A percentile compares a stretch with the other conserved stretches of the same genome.
phyloP scores from a whole-genome alignment of 371 early-diverging fungal species.

The Fennellomyces sp. region DNA sequence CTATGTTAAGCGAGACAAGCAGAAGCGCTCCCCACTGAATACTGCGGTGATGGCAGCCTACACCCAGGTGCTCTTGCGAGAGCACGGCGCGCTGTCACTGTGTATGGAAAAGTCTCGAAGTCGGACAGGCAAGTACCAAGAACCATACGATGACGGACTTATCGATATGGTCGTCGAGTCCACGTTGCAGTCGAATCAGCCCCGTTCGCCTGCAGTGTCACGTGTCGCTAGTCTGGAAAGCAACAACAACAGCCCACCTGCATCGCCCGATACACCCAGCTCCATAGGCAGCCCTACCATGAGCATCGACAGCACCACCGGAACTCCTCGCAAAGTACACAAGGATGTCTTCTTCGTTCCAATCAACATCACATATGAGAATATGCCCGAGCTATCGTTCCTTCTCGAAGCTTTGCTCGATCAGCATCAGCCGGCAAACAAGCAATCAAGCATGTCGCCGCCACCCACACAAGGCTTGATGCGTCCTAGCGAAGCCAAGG shows the following conservation, averaged over 20 bases:
- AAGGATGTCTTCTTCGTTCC: conserved; percentile 49
- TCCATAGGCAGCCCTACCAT: conserved; percentile 29
- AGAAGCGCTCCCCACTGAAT: conserved; percentile 44
- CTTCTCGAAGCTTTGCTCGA: conserved; percentile 48
- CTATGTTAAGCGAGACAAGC: conserved; percentile 44
- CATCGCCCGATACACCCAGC: conserved; percentile 34
- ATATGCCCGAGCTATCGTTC: conserved; percentile 43
- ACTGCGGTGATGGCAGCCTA: conserved; percentile 53
- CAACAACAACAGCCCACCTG: conserved; percentile 30
- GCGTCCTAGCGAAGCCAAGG: conserved; percentile 50
- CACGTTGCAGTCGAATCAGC: conserved; percentile 47
- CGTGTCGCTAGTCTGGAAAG: conserved; percentile 23
- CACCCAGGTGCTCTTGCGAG: conserved; percentile 47
- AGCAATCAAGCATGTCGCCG: neutral
- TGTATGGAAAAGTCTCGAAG: conserved; percentile 43
- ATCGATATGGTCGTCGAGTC: conserved; percentile 54
- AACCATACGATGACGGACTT: conserved; percentile 43
- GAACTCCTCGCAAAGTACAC: conserved; percentile 23
- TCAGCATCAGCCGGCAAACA: conserved; percentile 27
- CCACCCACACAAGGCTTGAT: conserved; percentile 16
- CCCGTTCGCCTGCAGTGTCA: conserved; percentile 18
- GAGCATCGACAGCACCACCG: conserved; percentile 33
- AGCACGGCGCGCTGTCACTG: conserved; percentile 46
- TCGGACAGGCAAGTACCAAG: conserved; percentile 49
- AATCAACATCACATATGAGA: conserved; percentile 53